Evolutionary conservation across 2,329 filamentous ascomycete genomes (phyloP).

Genomic region (Nigrospora sphaerica): DNA sequence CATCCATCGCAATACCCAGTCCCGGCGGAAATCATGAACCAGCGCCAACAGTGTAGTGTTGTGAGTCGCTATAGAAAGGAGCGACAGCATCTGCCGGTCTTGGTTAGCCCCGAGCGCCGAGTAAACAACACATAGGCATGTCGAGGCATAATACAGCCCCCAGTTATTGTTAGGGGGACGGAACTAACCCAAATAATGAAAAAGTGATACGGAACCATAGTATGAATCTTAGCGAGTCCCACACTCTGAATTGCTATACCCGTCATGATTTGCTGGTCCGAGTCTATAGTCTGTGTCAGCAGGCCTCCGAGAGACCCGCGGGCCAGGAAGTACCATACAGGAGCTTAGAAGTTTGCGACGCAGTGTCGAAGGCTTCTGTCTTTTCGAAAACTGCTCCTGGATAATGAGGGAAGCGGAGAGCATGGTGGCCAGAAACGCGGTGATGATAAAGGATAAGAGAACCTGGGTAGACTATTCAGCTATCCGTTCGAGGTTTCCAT

Average conservation of each 20-base stretch:
- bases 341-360: slow-evolving; percentile 54
- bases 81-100: slow-evolving; percentile 43
- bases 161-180: not conserved
- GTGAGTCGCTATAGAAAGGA: slow-evolving; percentile 59
- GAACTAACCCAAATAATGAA: slow-evolving; percentile 50
- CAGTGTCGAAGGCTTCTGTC: slow-evolving; percentile 41
- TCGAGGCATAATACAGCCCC: no score
- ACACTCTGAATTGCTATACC: slow-evolving; percentile 63
- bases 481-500: no score
- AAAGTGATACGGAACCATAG: slow-evolving; percentile 61
- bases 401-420: slow-evolving; percentile 51
- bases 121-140: not conserved
- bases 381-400: slow-evolving; percentile 30
- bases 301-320: no score
- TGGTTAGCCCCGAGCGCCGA: not conserved
- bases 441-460: slow-evolving; percentile 60
- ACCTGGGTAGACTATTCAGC: slow-evolving; percentile 29
- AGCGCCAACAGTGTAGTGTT: slow-evolving; percentile 58
- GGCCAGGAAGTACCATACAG: not conserved
- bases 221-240: slow-evolving; percentile 50
- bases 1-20: slow-evolving; percentile 61
- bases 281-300: slow-evolving; percentile 35
- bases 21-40: slow-evolving; percentile 57
- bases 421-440: slow-evolving; percentile 48
- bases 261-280: slow-evolving; percentile 62